Evolutionary conservation across 805 yeast species (phyloP), one percentile per base, ranked within the genome.

Genomic region (Candida parachauliodes): DNA sequence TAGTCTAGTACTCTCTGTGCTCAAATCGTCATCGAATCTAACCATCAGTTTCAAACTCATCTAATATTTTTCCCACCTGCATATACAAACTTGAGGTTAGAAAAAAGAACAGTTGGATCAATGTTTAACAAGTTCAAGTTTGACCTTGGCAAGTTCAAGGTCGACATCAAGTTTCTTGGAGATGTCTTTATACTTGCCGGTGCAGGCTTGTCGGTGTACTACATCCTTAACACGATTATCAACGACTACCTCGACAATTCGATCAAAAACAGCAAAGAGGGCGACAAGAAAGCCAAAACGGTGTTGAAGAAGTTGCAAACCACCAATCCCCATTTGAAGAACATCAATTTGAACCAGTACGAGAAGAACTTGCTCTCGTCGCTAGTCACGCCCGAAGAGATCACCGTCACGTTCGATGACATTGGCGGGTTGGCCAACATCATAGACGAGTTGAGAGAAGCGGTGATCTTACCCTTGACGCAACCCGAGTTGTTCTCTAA

Each of bases 351-450:
- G 28, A 82, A 79, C 48, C 76, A 72, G 39, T 89, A 93, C 57
- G 98, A 93, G 55, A 76, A 77, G 44, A 68, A 77, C n/a, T 75
- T 93, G 2, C 62, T 93, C 40, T 79, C 83, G 10, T 79, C 84
- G 10, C 85, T 91, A 20, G 81, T 93, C 6, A 76, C 87, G 1
- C 95, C 98, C 0, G 81, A 79, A 2, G 97, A 88, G 41, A 85
- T 93, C 29, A 70, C 75, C 18, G 83, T 83, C 3, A 68, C 77
- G 9, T 93, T 93, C 57, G 70, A 68, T 23, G 96, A 89, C 54
- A 77, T 93, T 38, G 98, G 98, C 12, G 98, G 98, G 0, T 67
- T 93, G 26, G 93, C 86, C 37, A 68, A 68, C 9, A 83, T 88
- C 25, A 77, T 91, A 15, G 89, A 83, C 38, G 98, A 91, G 50